Conservation (phyloP, 2,329 filamentous ascomycete species). For the Aspergillus pseudonomiae region DNA sequence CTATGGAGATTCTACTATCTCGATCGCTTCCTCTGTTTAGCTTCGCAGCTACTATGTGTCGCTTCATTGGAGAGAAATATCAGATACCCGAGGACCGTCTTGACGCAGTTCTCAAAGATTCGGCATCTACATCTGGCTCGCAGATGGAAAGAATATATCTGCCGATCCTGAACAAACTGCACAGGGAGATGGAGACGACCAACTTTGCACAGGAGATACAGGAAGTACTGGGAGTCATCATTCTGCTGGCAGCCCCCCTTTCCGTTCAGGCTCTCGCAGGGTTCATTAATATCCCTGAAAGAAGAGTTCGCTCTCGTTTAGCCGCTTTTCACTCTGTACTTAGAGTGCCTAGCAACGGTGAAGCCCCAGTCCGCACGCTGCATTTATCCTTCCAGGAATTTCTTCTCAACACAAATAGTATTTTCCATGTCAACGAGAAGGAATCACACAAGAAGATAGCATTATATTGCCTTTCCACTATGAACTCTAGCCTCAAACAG, state of each 20-base stretch:
- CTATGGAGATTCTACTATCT: slow-evolving; percentile 8
- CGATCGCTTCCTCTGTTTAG: slow-evolving; percentile 23
- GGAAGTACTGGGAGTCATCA: too few relatives aligned
- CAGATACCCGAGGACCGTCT: slow-evolving; percentile 15
- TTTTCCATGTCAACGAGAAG: slow-evolving; percentile 26
- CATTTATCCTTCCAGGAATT: slow-evolving; percentile 38
- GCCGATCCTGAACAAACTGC: slow-evolving; percentile 9
- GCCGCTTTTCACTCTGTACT: slow-evolving; percentile 21
- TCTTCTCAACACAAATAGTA: slow-evolving; percentile 11
- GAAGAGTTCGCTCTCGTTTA: too few relatives aligned
- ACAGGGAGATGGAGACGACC: too few relatives aligned
- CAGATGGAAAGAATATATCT: slow-evolving; percentile 21
- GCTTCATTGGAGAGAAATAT: slow-evolving; percentile 15
- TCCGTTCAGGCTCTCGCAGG: too few relatives aligned
- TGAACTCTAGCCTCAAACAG: not conserved
- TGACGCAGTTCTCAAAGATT: too few relatives aligned
- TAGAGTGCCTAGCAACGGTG: slow-evolving; percentile 9
- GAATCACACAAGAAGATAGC: not conserved
- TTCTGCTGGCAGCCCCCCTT: too few relatives aligned
- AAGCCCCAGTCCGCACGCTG: slow-evolving; percentile 20
- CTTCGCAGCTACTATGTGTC: slow-evolving; percentile 22
- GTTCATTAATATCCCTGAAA: too few relatives aligned
- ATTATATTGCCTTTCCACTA: not conserved
- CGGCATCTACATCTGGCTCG: too few relatives aligned
- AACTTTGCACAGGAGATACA: too few relatives aligned